Evolutionary conservation across 2,329 filamentous ascomycete genomes (phyloP).

Genomic region (Paraphoma chrysanthemicola): DNA sequence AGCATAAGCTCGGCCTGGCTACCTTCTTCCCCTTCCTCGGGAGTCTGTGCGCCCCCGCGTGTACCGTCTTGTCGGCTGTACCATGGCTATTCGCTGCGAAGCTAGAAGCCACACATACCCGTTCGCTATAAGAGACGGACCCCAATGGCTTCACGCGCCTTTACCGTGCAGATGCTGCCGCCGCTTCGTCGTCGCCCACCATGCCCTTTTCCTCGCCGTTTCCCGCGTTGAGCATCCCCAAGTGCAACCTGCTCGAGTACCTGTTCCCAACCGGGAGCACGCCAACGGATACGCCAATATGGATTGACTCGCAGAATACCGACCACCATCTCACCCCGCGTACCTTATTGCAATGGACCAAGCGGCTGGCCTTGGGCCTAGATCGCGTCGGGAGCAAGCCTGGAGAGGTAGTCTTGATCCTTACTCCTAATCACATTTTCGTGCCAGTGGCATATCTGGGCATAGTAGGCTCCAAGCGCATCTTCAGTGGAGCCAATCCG

Average conservation of each 20-base stretch:
- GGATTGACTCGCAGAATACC: conserved; percentile 58
- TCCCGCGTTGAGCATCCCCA: conserved; percentile 52
- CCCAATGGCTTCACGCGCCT: conserved; percentile 7
- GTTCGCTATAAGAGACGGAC: conserved; percentile 15
- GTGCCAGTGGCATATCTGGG: conserved; percentile 61
- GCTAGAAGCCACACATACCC: conserved; percentile 11
- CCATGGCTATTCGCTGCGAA: conserved; percentile 21
- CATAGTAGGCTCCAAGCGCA: conserved; percentile 58
- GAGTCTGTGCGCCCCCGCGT: conserved; percentile 27
- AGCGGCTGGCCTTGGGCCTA: conserved; percentile 56
- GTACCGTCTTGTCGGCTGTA: conserved; percentile 16
- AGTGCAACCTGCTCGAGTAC: conserved; percentile 51
- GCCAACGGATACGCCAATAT: conserved; percentile 54
- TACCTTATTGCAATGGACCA: conserved; percentile 57
- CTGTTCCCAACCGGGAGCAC: conserved; percentile 37
- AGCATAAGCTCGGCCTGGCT: conserved; percentile 29
- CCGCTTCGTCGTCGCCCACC: conserved; percentile 8
- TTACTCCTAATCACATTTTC: conserved; percentile 62
- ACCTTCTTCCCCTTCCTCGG: conserved; percentile 32
- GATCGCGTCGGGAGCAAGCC: conserved; percentile 52
- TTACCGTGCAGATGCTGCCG: not conserved
- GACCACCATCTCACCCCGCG: conserved; percentile 53
- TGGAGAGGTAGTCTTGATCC: conserved; percentile 61
- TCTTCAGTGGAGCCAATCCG: conserved; percentile 63
- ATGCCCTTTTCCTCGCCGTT: conserved; percentile 56